These are phyloP conservation scores for Xylaria sp. DNA, from an alignment of 2,329 filamentous ascomycete species.

Conservation along the genomic window DNA sequence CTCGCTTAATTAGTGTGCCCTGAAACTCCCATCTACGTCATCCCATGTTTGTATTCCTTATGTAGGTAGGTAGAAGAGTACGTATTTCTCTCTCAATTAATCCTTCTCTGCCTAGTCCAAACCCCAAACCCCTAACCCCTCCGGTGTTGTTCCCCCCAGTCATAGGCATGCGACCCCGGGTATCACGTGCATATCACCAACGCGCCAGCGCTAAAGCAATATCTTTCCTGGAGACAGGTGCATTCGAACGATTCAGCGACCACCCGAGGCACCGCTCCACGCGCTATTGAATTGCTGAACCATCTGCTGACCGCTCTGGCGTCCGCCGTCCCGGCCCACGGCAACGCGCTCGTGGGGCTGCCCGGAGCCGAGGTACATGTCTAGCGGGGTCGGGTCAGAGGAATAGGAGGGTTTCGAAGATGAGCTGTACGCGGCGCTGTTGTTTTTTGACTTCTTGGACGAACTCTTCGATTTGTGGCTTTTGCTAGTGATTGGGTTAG, in stretches of 20 bases:
- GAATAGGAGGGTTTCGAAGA: background rate
- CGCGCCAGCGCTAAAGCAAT: background rate
- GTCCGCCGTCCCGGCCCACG: background rate
- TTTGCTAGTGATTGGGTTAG: slow-evolving; percentile 10
- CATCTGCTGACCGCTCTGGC: slow-evolving; percentile 21
- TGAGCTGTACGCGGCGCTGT: background rate
- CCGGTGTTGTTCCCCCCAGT: background rate
- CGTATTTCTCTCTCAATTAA: background rate
- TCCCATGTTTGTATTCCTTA: background rate
- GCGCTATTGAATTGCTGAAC: slow-evolving; percentile 24
- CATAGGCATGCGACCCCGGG: background rate
- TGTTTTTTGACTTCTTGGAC: background rate
- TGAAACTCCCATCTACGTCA: slow-evolving; percentile 15
- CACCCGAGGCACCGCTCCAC: slow-evolving; percentile 20
- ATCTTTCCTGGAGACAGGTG: background rate
- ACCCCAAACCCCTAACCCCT: background rate
- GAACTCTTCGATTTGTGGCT: background rate
- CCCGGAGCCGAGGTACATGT: slow-evolving; percentile 17
- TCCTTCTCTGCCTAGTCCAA: background rate
- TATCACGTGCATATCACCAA: slow-evolving; percentile 1
- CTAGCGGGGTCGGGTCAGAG: slow-evolving; percentile 8
- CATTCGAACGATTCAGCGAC: background rate
- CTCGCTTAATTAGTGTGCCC: slow-evolving; percentile 13
- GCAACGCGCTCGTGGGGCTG: slow-evolving; percentile 28
- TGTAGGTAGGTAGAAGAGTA: background rate